A percentile compares a stretch with the other conserved stretches of the same genome.
Conservation (phyloP, 371 early-diverging fungal genomes). For the Massospora cicadina region DNA sequence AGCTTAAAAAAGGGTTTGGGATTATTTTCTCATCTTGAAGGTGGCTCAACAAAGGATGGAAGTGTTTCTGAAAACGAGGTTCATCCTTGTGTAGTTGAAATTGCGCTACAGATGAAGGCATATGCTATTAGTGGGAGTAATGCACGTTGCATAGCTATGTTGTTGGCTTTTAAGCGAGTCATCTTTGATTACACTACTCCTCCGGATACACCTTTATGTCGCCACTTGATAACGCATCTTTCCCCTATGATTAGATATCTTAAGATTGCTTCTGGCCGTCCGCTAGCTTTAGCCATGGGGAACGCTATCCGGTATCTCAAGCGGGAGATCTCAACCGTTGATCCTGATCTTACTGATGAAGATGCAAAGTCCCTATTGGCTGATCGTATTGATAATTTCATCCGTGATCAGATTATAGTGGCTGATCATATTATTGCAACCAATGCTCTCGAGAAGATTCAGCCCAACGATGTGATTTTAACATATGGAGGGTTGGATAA, state of each 20-base stretch:
- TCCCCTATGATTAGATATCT: slow-evolving; percentile 82
- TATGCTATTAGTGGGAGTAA: slow-evolving; percentile 80
- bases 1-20: slow-evolving; percentile 22
- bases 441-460: slow-evolving; percentile 68
- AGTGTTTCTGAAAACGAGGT: slow-evolving; percentile 34
- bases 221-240: slow-evolving; percentile 66
- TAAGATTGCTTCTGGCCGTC: slow-evolving; percentile 41
- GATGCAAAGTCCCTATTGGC: slow-evolving; percentile 39
- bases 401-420: slow-evolving; percentile 72
- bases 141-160: slow-evolving; percentile 70
- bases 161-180: slow-evolving; percentile 66
- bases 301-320: slow-evolving; percentile 86
- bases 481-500: slow-evolving; percentile 46
- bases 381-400: slow-evolving; percentile 67
- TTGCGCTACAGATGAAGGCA: slow-evolving; percentile 74
- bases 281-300: slow-evolving; percentile 88
- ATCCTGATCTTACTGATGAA: slow-evolving; percentile 59
- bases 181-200: slow-evolving; percentile 86
- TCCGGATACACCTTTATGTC: slow-evolving; percentile 54
- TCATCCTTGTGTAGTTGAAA: slow-evolving; percentile 71
- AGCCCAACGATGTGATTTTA: slow-evolving; percentile 86
- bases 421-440: slow-evolving; percentile 67
- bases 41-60: slow-evolving; percentile 30
- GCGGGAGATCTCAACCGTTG: slow-evolving; percentile 54
- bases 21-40: slow-evolving; percentile 45